Evolutionary conservation across 768 basidiomycete species (phyloP).

Genomic region (Chalciporus pseudorubinellus): DNA sequence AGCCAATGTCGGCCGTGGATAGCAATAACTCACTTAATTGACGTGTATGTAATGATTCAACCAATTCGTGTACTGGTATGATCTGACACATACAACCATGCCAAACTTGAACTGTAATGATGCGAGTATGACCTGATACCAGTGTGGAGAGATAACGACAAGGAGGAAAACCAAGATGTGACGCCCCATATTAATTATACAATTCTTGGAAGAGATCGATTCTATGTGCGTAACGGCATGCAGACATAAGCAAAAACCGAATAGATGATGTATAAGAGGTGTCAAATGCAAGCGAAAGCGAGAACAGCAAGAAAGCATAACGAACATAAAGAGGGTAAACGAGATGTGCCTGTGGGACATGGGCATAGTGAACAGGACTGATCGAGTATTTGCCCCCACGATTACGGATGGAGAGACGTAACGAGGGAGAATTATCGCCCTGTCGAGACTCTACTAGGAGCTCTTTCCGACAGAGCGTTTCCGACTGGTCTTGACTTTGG

Average conservation of each 20-base stretch:
- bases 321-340: conserved; percentile 17
- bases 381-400: conserved; percentile 9
- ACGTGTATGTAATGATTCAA: too few species aligned
- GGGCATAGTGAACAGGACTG: neutral
- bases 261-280: conserved; percentile 35
- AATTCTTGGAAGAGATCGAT: neutral
- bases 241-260: conserved; percentile 12
- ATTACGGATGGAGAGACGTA: conserved; percentile 6
- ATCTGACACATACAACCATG: neutral
- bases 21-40: neutral
- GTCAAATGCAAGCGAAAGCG: conserved; percentile 5
- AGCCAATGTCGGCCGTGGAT: neutral
- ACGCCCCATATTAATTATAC: conserved; percentile 13
- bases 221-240: conserved; percentile 31
- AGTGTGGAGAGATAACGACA: conserved; percentile 8
- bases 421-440: neutral
- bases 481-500: conserved; percentile 27
- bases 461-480: conserved; percentile 30
- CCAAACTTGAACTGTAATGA: neutral
- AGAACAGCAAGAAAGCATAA: conserved; percentile 26
- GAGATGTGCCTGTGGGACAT: conserved; percentile 1
- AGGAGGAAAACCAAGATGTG: conserved; percentile 15
- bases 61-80: neutral
- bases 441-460: conserved; percentile 18
- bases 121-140: conserved; percentile 6